phyloP scores from a whole-genome alignment of 257 asterid genomes.

The Jacaranda copaia region DNA sequence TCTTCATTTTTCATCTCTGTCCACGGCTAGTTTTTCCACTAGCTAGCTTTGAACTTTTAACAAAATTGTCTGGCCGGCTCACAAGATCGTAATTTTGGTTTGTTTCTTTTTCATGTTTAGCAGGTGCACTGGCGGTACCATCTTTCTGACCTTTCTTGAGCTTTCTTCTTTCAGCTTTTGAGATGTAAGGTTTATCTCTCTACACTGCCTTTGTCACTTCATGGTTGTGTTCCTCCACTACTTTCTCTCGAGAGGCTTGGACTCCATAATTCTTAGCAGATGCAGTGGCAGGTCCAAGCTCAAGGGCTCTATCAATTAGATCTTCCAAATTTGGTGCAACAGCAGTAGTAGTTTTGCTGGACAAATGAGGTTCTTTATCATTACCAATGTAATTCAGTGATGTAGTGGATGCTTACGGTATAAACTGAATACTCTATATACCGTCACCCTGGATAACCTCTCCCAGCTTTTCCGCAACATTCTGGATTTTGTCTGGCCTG shows the following conservation, averaged over 20 bases:
- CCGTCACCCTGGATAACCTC: slow-evolving; percentile 95
- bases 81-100: slow-evolving; percentile 45
- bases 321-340: slow-evolving; percentile 74
- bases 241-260: slow-evolving; percentile 55
- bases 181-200: slow-evolving; percentile 84
- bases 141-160: slow-evolving; percentile 86
- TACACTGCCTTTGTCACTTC: slow-evolving; percentile 48
- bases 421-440: slow-evolving; percentile 80
- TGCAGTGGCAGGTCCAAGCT: slow-evolving; percentile 81
- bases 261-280: slow-evolving; percentile 66
- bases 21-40: slow-evolving; percentile 84
- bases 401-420: slow-evolving; percentile 54
- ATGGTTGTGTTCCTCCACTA: slow-evolving; percentile 44
- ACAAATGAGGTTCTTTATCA: slow-evolving; percentile 44
- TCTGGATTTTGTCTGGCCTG: slow-evolving; percentile 66
- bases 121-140: slow-evolving; percentile 41
- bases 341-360: slow-evolving; percentile 48
- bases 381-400: slow-evolving; percentile 31
- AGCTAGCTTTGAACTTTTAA: slow-evolving; percentile 47
- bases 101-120: slow-evolving; percentile 46
- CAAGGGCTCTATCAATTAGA: slow-evolving; percentile 92
- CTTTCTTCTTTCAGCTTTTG: slow-evolving; percentile 94
- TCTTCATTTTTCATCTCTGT: slow-evolving; percentile 88
- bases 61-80: slow-evolving; percentile 46
- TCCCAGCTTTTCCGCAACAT: slow-evolving; percentile 83